phyloP scores from a whole-genome alignment of 2,329 filamentous ascomycete species.

The Pochonia chlamydosporia region DNA sequence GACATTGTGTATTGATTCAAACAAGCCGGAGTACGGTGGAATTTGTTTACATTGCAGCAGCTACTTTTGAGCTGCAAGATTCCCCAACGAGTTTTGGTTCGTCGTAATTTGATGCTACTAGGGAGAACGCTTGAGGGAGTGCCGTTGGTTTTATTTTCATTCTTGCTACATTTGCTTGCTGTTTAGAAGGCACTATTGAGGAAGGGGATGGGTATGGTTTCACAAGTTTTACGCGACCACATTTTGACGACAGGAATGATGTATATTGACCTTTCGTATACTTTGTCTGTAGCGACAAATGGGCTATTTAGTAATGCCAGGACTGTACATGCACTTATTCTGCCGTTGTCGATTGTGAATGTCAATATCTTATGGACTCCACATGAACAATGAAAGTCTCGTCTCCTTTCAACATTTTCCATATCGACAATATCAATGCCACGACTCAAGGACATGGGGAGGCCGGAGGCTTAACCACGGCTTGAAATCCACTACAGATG shows the following conservation, averaged over 20 bases:
- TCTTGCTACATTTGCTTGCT: not conserved
- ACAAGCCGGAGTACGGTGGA: constrained; percentile 1
- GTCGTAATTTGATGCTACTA: not conserved
- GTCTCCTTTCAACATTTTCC: too few species aligned
- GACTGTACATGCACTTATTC: too few species aligned
- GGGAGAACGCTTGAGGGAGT: not conserved
- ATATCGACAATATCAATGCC: too few species aligned
- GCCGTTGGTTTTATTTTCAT: not conserved
- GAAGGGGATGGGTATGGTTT: not conserved
- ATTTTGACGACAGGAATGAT: constrained; percentile 20
- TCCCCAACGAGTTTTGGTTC: constrained; percentile 3
- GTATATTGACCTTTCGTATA: constrained; percentile 15
- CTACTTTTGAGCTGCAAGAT: not conserved
- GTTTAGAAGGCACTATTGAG: not conserved
- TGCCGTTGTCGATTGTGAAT: too few species aligned
- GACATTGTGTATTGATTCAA: constrained; percentile 1
- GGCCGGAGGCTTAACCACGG: too few species aligned
- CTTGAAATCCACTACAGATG: too few species aligned
- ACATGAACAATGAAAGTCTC: too few species aligned
- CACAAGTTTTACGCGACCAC: constrained; percentile 1
- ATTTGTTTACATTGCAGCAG: not conserved
- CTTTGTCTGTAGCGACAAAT: not conserved
- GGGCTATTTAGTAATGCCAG: not conserved
- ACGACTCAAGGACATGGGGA: too few species aligned
- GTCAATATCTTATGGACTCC: too few species aligned